Conservation (phyloP, 495 filamentous ascomycete species). For the Aspergillus coremiiformis region DNA sequence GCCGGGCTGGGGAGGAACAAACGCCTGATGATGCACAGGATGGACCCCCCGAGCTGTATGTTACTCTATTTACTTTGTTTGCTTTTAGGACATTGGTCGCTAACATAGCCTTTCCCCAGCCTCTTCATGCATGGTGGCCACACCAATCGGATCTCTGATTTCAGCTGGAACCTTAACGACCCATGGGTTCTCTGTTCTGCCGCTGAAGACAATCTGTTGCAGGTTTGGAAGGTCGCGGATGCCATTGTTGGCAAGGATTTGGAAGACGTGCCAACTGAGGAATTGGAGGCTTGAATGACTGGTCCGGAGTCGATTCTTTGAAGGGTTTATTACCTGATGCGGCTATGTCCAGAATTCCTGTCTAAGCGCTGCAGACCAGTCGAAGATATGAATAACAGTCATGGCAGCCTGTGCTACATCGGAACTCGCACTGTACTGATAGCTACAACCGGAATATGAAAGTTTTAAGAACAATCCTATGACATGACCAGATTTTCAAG, state of each 20-base stretch:
- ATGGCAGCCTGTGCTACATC: not conserved
- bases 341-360: not conserved
- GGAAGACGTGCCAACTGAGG: slow-evolving; percentile 69
- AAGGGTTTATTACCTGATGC: not conserved
- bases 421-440: not conserved
- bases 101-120: slow-evolving; percentile 29
- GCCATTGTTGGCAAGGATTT: slow-evolving; percentile 78
- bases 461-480: not conserved
- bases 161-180: slow-evolving; percentile 94
- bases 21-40: slow-evolving; percentile 93
- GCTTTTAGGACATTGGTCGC: slow-evolving; percentile 2
- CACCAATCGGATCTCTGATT: slow-evolving; percentile 92
- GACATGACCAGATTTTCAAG: not conserved
- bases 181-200: slow-evolving; percentile 93
- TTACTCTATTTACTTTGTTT: slow-evolving; percentile 39
- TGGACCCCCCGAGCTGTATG: slow-evolving; percentile 88
- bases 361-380: not conserved
- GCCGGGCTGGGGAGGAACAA: slow-evolving; percentile 86
- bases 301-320: not conserved
- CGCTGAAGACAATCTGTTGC: slow-evolving; percentile 93
- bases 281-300: slow-evolving; percentile 53
- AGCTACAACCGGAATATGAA: not conserved
- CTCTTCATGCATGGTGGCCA: slow-evolving; percentile 99
- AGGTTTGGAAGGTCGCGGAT: slow-evolving; percentile 93
- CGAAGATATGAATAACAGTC: not conserved